Conservation (phyloP, 148 eudicot genomes). For the Chenopodium album region DNA sequence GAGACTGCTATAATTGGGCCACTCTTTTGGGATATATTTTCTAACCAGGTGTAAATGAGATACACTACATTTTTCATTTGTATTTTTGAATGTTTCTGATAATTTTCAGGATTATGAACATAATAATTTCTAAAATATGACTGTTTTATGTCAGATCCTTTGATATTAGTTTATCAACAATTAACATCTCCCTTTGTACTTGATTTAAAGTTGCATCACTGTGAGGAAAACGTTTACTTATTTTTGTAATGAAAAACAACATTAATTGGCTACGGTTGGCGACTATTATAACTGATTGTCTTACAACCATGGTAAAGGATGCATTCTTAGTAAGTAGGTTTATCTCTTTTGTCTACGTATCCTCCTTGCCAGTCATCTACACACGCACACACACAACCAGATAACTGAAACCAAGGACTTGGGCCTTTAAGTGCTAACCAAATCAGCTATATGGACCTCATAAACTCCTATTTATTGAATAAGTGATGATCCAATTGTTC, state of each 20-base stretch:
- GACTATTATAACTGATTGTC: neutral
- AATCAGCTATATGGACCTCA: neutral
- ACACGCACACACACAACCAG: neutral
- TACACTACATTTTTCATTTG: neutral
- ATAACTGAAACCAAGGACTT: neutral
- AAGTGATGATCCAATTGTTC: neutral
- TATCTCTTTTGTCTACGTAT: neutral
- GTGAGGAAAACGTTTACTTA: neutral
- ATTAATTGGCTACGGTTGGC: neutral
- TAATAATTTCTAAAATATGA: neutral
- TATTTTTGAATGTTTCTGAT: neutral
- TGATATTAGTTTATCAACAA: neutral
- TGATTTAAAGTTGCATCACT: neutral
- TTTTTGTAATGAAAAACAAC: neutral
- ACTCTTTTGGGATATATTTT: constrained; percentile 77
- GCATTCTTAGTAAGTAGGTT: neutral
- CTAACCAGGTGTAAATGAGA: constrained; percentile 46
- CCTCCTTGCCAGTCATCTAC: neutral
- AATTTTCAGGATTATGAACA: neutral
- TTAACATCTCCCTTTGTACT: neutral
- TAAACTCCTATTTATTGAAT: neutral
- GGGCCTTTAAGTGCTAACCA: neutral
- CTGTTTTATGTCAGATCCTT: neutral
- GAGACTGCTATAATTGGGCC: constrained; percentile 68
- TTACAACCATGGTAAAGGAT: neutral